Base-by-base conservation (phyloP, 2,329 filamentous ascomycete genomes). In the Aspergillus cejpii region DNA sequence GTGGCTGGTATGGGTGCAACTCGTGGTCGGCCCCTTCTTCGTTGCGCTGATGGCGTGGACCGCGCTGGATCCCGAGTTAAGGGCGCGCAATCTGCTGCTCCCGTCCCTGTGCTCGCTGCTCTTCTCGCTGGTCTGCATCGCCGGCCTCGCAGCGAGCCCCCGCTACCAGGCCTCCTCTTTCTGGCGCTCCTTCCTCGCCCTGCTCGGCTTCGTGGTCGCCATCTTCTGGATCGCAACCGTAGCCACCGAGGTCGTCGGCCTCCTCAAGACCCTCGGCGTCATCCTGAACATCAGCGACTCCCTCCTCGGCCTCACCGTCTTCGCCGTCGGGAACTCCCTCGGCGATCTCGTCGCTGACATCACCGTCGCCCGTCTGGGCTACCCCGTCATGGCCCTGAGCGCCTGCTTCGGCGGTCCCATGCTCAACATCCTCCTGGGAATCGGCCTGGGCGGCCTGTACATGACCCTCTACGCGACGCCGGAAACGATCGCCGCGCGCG, bases 401-500 rank as follows among this genome's bases (percentile, higher is more conserved):
- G 92, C 92, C 3, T 98, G 92, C 63, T 96, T 98, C 63, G 92
- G 92, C n/a, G 94, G 92, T 0, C 92, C 92, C 0, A 91, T 98
- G 88, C 78, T 98, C 31, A 98, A 98, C 58, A 98, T 98, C 51
- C 72, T 98, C 0, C 78, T 98, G 3, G 92, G 92, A 0, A 90
- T 98, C 41, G 92, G 92, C n/a, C 74, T 97, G 3, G 86, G 85
- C 20, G 92, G 92, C 12, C 78, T 87, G 29, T 94, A 90, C 63
- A 92, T 96, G 78, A 90, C 87, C 45, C 75, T 94, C 12, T 77
- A 84, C 3, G 43, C 56, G 26, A 37, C 53, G 40, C 12, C 48
- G n/a, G 12, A 51, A 44, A 40, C 50, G 43, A 24, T 47, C 21
- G 37, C 39, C 40, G 21, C 48, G 11, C 40, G 47, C 3, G 43